Percentiles rank a stretch among this genome's conserved stretches.
phyloP scores from a whole-genome alignment of 176 grass and related monocot genomes.

The Neostapfia colusana region DNA sequence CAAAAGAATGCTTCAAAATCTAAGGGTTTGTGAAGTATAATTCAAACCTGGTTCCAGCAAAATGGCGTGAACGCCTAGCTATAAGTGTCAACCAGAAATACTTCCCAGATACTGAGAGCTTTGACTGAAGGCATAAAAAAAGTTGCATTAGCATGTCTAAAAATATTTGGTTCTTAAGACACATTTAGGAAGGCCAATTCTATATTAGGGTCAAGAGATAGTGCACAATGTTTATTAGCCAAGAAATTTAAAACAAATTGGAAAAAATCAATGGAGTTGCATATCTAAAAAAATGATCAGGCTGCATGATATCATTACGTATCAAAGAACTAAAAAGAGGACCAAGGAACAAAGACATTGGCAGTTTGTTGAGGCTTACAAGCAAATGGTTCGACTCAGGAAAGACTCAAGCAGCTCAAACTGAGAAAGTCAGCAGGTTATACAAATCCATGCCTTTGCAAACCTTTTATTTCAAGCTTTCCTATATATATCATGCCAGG shows the following conservation, averaged over 20 bases:
- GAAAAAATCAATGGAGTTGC: slow-evolving; percentile 18
- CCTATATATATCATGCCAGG: slow-evolving; percentile 51
- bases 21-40: slow-evolving; percentile 29
- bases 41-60: slow-evolving; percentile 96
- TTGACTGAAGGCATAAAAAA: slow-evolving; percentile 63
- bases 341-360: slow-evolving; percentile 34
- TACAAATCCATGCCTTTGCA: slow-evolving; percentile 51
- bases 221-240: neutral
- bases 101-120: slow-evolving; percentile 69
- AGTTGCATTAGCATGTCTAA: slow-evolving; percentile 37
- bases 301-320: neutral
- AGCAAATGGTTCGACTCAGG: slow-evolving; percentile 49
- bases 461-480: slow-evolving; percentile 56
- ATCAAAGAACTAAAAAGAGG: slow-evolving; percentile 15
- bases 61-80: slow-evolving; percentile 94
- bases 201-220: slow-evolving; percentile 3
- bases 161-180: neutral
- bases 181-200: neutral
- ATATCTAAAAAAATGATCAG: neutral
- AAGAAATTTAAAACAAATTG: slow-evolving; percentile 12
- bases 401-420: slow-evolving; percentile 59
- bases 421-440: slow-evolving; percentile 61
- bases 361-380: slow-evolving; percentile 56
- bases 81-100: slow-evolving; percentile 93
- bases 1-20: slow-evolving; percentile 17